Percentiles rank a stretch among this genome's conserved stretches.
These are phyloP conservation scores for Oryza officinalis DNA, from an alignment of 176 grass and related monocot species.

Conservation along the genomic window DNA sequence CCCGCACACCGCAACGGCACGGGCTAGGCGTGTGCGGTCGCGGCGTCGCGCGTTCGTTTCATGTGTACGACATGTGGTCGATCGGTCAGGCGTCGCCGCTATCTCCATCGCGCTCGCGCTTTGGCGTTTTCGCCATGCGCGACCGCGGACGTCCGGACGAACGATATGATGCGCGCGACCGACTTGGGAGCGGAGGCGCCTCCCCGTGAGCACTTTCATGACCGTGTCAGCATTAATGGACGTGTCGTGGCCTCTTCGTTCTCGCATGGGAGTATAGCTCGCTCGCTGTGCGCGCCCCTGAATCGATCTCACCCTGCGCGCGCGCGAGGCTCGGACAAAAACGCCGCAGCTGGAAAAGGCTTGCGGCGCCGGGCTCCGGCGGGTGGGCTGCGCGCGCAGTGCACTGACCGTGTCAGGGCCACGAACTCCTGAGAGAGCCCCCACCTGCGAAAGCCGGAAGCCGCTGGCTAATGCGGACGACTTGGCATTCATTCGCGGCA, in stretches of 20 bases:
- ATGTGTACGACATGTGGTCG: not conserved
- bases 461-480: slow-evolving; percentile 41
- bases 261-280: not conserved
- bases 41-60: not conserved
- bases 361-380: slow-evolving; percentile 16
- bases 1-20: not conserved
- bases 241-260: not conserved
- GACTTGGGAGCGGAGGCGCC: not conserved
- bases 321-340: slow-evolving; percentile 21
- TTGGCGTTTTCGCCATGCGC: not conserved
- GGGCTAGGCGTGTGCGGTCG: not conserved
- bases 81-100: not conserved
- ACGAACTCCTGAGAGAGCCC: slow-evolving; percentile 35
- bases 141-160: not conserved
- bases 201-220: slow-evolving; percentile 22
- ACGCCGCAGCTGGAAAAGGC: slow-evolving; percentile 1
- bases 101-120: not conserved
- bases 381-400: not conserved
- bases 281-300: not conserved
- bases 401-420: slow-evolving; percentile 52
- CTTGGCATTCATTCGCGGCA: slow-evolving; percentile 27
- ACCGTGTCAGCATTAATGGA: slow-evolving; percentile 43
- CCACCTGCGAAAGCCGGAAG: not conserved
- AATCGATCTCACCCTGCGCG: not conserved
- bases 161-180: slow-evolving; percentile 6